Conservation (phyloP, 2,329 filamentous ascomycete species). For the Microcera coccophila region DNA sequence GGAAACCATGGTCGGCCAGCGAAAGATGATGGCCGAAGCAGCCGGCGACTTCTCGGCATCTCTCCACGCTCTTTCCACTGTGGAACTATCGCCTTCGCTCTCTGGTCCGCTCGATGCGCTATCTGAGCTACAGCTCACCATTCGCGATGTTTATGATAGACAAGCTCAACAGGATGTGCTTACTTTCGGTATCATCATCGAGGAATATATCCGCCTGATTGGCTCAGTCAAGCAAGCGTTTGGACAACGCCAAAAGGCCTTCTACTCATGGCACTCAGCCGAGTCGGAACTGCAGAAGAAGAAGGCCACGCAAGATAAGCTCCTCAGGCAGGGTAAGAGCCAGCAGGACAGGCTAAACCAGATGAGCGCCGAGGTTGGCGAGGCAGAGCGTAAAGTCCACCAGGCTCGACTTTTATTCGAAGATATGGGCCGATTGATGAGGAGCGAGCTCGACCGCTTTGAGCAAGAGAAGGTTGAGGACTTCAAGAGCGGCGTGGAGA, state of each 20-base stretch:
- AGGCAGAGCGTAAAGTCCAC: slow-evolving; percentile 89
- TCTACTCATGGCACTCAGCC: slow-evolving; percentile 87
- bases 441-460: slow-evolving; percentile 85
- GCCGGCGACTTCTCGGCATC: slow-evolving; percentile 91
- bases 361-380: slow-evolving; percentile 86
- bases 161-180: slow-evolving; percentile 96
- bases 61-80: slow-evolving; percentile 84
- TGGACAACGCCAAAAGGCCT: slow-evolving; percentile 87
- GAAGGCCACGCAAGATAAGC: slow-evolving; percentile 84
- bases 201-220: slow-evolving; percentile 96
- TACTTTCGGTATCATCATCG: slow-evolving; percentile 94
- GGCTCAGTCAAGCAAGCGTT: slow-evolving; percentile 94
- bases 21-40: slow-evolving; percentile 89
- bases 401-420: slow-evolving; percentile 88
- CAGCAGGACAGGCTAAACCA: slow-evolving; percentile 95
- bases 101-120: slow-evolving; percentile 87
- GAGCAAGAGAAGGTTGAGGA: slow-evolving; percentile 98
- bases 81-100: slow-evolving; percentile 84
- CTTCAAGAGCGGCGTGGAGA: slow-evolving; percentile 97
- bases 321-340: slow-evolving; percentile 89
- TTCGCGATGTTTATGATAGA: slow-evolving; percentile 90
- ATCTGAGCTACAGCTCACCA: slow-evolving; percentile 88
- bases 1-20: slow-evolving; percentile 85
- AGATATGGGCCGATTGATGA: slow-evolving; percentile 94
- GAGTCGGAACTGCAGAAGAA: slow-evolving; percentile 89